Conservation (phyloP, 805 yeast genomes). For the Jamesozyma hellenica region DNA sequence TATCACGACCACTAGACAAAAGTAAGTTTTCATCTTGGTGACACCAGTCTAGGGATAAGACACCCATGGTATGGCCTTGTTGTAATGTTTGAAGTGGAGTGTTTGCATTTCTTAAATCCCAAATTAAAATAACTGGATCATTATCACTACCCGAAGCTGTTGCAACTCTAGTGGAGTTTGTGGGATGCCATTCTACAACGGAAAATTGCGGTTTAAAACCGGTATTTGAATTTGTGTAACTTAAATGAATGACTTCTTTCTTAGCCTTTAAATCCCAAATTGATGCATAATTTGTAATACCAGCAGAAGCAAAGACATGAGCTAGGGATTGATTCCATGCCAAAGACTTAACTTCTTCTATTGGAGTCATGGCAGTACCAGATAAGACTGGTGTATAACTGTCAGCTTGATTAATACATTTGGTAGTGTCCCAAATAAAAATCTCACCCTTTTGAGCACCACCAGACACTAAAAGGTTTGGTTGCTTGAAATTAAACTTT, state of each 20-base stretch:
- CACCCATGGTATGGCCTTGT: constrained; percentile 76
- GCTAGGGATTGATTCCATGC: constrained; percentile 82
- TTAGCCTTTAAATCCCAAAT: constrained; percentile 88
- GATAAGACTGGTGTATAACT: constrained; percentile 42
- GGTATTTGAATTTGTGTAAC: constrained; percentile 46
- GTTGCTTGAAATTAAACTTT: constrained; percentile 66
- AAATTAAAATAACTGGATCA: constrained; percentile 69
- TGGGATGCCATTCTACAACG: constrained; percentile 91
- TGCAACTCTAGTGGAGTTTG: constrained; percentile 70
- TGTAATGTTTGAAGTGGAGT: constrained; percentile 68
- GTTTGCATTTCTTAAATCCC: constrained; percentile 92
- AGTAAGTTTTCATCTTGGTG: constrained; percentile 64
- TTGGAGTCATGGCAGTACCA: constrained; percentile 70
- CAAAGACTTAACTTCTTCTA: constrained; percentile 69
- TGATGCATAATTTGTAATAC: constrained; percentile 75
- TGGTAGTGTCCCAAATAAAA: constrained; percentile 78
- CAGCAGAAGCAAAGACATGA: constrained; percentile 86
- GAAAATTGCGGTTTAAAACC: constrained; percentile 58
- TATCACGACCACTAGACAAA: constrained; percentile 88
- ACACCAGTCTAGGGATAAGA: constrained; percentile 91
- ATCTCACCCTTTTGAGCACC: constrained; percentile 72
- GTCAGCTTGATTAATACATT: constrained; percentile 32
- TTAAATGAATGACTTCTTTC: constrained; percentile 79
- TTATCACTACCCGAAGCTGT: constrained; percentile 81
- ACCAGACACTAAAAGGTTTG: constrained; percentile 71